phyloP scores from a whole-genome alignment of 495 filamentous ascomycete species.

The Talaromyces nanjingensis region DNA sequence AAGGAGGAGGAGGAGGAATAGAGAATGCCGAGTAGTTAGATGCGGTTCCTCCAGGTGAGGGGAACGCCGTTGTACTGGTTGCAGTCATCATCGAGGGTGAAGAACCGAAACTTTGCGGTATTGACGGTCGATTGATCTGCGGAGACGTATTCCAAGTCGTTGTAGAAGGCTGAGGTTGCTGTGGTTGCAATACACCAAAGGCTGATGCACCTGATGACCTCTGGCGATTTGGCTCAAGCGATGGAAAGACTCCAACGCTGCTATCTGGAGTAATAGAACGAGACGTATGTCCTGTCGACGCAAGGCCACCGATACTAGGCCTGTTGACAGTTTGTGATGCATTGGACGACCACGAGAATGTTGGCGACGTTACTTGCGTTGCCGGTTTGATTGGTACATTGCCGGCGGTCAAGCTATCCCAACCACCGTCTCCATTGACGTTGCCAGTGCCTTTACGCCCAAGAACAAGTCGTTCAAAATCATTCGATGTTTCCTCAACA shows the following conservation, averaged over 20 bases:
- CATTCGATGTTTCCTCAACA: conserved; percentile 48
- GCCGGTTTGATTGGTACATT: conserved; percentile 18
- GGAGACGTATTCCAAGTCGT: conserved; percentile 4
- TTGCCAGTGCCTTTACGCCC: conserved; percentile 38
- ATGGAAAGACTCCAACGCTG: conserved; percentile 40
- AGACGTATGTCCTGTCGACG: conserved; percentile 17
- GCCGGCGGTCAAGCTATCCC: conserved; percentile 30
- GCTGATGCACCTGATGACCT: conserved; percentile 20
- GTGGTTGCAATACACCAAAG: conserved; percentile 30
- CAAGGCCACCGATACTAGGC: conserved; percentile 10
- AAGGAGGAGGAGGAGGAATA: conserved; percentile 41
- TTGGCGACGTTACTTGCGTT: conserved; percentile 25
- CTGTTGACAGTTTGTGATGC: conserved; percentile 16
- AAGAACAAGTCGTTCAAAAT: conserved; percentile 83
- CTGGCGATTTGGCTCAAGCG: conserved; percentile 36
- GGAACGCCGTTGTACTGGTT: conserved; percentile 12
- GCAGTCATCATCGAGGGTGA: conserved; percentile 5
- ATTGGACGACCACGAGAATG: conserved; percentile 43
- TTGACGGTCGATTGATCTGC: not conserved
- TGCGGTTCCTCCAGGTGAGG: conserved; percentile 12
- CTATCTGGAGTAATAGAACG: conserved; percentile 49
- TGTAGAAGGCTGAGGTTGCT: conserved; percentile 8
- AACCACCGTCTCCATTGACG: conserved; percentile 28
- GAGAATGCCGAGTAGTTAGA: conserved; percentile 39
- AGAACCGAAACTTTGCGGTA: not conserved